Conservation (phyloP, 225 moss, liverwort and hornwort genomes). For the Lunularia cruciata region DNA sequence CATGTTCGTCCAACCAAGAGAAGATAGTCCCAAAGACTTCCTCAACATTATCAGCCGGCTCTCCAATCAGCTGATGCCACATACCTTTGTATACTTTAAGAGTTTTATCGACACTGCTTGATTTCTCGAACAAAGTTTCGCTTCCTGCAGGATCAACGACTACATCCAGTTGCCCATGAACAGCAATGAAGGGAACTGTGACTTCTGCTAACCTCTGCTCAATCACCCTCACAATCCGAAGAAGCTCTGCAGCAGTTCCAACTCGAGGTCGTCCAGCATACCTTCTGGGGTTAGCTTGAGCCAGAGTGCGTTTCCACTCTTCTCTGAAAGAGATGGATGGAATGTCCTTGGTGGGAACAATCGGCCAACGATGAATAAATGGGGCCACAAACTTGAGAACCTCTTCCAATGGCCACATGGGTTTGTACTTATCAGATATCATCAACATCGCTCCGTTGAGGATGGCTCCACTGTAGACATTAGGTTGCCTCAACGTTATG, state of each 20-base stretch:
- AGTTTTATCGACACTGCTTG: slow-evolving; percentile 69
- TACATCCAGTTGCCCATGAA: slow-evolving; percentile 63
- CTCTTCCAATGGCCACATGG: slow-evolving; percentile 64
- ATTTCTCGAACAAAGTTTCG: slow-evolving; percentile 54
- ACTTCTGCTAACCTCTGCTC: slow-evolving; percentile 59
- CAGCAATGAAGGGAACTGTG: slow-evolving; percentile 55
- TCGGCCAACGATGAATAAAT: slow-evolving; percentile 37
- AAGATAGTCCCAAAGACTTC: slow-evolving; percentile 61
- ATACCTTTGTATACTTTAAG: slow-evolving; percentile 65
- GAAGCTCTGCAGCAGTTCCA: slow-evolving; percentile 68
- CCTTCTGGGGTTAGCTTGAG: slow-evolving; percentile 60
- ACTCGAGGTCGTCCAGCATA: slow-evolving; percentile 73
- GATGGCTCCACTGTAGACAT: slow-evolving; percentile 54
- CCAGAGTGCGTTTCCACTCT: slow-evolving; percentile 78
- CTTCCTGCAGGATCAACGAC: slow-evolving; percentile 78
- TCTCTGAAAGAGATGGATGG: slow-evolving; percentile 79
- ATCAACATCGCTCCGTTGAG: slow-evolving; percentile 84
- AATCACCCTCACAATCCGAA: slow-evolving; percentile 59
- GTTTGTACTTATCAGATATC: slow-evolving; percentile 69
- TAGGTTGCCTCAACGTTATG: slow-evolving; percentile 59
- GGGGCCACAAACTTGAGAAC: slow-evolving; percentile 60
- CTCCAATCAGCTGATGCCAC: slow-evolving; percentile 96
- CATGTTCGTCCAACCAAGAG: slow-evolving; percentile 56
- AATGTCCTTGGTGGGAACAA: slow-evolving; percentile 84
- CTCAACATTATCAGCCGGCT: slow-evolving; percentile 65